Evolutionary conservation across 2,329 filamentous ascomycete species (phyloP).

Genomic region (Talaromyces sp.): DNA sequence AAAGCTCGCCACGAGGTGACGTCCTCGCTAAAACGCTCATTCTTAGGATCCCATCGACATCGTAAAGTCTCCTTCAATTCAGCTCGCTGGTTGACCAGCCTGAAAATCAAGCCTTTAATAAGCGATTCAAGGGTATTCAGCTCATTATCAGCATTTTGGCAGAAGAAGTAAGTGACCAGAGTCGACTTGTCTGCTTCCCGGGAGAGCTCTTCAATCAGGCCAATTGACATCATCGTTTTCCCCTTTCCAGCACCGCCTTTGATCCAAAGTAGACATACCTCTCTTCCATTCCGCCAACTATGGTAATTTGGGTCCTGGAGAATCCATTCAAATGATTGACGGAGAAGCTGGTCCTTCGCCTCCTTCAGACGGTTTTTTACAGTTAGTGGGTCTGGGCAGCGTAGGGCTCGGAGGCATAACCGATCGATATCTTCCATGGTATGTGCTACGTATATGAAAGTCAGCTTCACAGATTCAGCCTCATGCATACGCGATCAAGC

Average conservation of each 20-base stretch:
- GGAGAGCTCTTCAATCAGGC: conserved; percentile 31
- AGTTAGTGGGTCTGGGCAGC: conserved; percentile 10
- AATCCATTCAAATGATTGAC: conserved; percentile 25
- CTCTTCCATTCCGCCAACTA: conserved; percentile 21
- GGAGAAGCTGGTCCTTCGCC: conserved; percentile 22
- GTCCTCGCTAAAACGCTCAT: conserved; percentile 2
- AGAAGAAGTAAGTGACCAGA: conserved; percentile 24
- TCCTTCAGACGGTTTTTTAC: conserved; percentile 17
- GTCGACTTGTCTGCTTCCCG: conserved; percentile 6
- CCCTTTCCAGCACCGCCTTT: conserved; percentile 42
- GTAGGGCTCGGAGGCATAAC: conserved; percentile 7
- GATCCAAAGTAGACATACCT: conserved; percentile 41
- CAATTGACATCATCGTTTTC: conserved; percentile 45
- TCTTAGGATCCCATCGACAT: conserved; percentile 6
- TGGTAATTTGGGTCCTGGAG: conserved; percentile 20
- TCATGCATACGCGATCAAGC: too few relatives aligned
- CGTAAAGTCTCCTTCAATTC: conserved; percentile 9
- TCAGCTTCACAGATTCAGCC: too few relatives aligned
- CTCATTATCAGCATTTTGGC: conserved; percentile 18
- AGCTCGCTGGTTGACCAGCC: conserved; percentile 10
- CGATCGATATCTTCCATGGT: not conserved
- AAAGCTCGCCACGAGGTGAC: conserved; percentile 23
- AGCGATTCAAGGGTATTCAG: conserved; percentile 21
- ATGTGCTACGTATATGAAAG: too few relatives aligned
- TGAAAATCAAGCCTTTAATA: conserved; percentile 20